phyloP scores from a whole-genome alignment of 108 stramenopile genomes.

The Conticribra guillardii region DNA sequence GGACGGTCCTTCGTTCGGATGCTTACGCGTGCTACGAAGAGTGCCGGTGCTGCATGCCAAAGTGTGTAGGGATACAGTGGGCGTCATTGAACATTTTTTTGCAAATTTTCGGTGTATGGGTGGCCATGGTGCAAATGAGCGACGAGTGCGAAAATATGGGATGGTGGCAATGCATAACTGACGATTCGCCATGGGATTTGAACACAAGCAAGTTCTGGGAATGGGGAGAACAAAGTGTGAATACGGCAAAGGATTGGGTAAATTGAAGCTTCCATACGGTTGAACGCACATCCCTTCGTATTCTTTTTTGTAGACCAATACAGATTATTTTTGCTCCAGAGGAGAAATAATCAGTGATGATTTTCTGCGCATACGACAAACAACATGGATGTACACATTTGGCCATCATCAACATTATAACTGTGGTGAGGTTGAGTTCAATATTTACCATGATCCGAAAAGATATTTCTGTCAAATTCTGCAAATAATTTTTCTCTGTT shows the following conservation, averaged over 20 bases:
- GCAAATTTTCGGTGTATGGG: conserved; percentile 47
- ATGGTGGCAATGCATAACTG: conserved; percentile 69
- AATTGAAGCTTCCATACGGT: not conserved
- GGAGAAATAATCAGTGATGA: no score
- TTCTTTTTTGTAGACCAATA: no score
- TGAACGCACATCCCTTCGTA: not conserved
- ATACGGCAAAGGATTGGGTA: conserved; percentile 4
- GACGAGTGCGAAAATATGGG: conserved; percentile 70
- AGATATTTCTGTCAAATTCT: no score
- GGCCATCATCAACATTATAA: no score
- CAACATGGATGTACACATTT: no score
- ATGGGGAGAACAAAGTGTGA: conserved; percentile 19
- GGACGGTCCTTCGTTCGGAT: conserved; percentile 52
- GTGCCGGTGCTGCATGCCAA: conserved; percentile 49
- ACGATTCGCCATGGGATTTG: conserved; percentile 11
- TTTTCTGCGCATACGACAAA: no score
- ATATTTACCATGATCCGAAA: no score
- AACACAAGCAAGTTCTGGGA: conserved; percentile 10
- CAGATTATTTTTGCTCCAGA: no score
- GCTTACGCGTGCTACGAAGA: conserved; percentile 51
- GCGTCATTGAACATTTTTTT: conserved; percentile 30
- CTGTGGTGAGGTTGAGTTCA: no score
- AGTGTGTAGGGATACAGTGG: conserved; percentile 55
- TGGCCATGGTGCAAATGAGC: conserved; percentile 49
- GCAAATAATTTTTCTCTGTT: no score